A percentile compares a stretch with the other conserved stretches of the same genome.
Conservation (phyloP, 805 yeast genomes). For the Sugiyamaella marilandica region DNA sequence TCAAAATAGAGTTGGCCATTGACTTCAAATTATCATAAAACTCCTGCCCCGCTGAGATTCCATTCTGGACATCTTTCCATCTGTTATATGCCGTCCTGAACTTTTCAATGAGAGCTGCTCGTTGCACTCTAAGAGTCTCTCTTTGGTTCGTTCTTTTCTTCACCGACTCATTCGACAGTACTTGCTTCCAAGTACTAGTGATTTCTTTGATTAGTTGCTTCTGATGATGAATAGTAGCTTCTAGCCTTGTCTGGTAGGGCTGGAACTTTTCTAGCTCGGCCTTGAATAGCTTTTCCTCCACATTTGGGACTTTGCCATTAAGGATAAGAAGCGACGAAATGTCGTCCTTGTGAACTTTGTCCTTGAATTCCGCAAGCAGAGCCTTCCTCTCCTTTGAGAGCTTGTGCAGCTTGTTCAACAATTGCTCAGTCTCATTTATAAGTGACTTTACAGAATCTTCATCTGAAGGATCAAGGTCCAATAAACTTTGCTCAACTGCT, state of each 20-base stretch:
- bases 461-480: constrained; percentile 61
- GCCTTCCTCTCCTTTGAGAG: constrained; percentile 60
- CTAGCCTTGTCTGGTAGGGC: constrained; percentile 61
- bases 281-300: constrained; percentile 56
- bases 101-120: constrained; percentile 37
- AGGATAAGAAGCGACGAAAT: constrained; percentile 69
- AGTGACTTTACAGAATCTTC: constrained; percentile 33
- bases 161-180: constrained; percentile 42
- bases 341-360: constrained; percentile 72
- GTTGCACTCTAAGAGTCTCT: constrained; percentile 32
- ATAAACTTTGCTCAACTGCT: constrained; percentile 40
- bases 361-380: constrained; percentile 61
- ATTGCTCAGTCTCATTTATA: constrained; percentile 50
- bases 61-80: constrained; percentile 57
- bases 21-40: constrained; percentile 52
- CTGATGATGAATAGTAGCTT: constrained; percentile 64
- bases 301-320: constrained; percentile 53
- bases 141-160: constrained; percentile 39
- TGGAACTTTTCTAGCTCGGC: constrained; percentile 73
- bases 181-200: constrained; percentile 45
- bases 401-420: constrained; percentile 55
- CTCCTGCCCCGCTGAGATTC: constrained; percentile 54
- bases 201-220: constrained; percentile 43
- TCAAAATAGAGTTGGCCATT: constrained; percentile 12
- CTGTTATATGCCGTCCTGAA: constrained; percentile 47